Evolutionary conservation across 768 basidiomycete species (phyloP), one percentile per base, ranked within the genome.

Genomic region (Hericium erinaceus): DNA sequence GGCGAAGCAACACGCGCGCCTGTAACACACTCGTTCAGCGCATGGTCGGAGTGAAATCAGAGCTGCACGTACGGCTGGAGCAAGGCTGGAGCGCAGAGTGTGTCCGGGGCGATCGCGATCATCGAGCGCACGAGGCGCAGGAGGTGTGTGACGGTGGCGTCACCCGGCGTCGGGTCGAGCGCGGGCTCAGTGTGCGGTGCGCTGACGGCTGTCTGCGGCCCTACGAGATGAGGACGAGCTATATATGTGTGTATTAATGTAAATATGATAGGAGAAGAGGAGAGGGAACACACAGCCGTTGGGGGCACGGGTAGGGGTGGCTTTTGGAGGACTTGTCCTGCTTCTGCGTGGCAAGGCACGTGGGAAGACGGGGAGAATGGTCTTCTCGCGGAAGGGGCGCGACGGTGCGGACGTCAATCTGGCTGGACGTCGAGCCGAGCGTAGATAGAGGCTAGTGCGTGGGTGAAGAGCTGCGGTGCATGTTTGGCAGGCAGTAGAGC

Each of bases 321-420:
- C 77, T 74, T 55, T 85, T 81, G 38, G 80, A 72, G 44, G 80
- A 73, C 46, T 73, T 77, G 50, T 86, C 86, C 58, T 85, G 81
- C 37, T 76, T 80, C 0, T 78, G 70, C 52, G 77, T 69, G 24
- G 78, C 79, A 37, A 91, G 74, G 13, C 84, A 8, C 80, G 74
- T 54, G 78, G 65, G 52, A 75, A 80, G 16, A 86, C 72, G 0
- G 89, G 87, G 18, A 89, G 73, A 38, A 92, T 81, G 57, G 92
- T 82, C 56, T 79, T 80, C 71, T 93, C 90, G 28, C 90, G 81
- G 68, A 93, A 93, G 79, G 24, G 92, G 75, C 6, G 89, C 87
- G n/a, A 92, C 78, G 5, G 82, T 82, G 33, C 90, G 84, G 24
- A 92, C 89, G 61, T 93, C 90, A 54, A 93, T 89, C 39, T 80